A percentile compares a stretch with the other conserved stretches of the same genome.
These are phyloP conservation scores for Penicillium olsonii DNA, from an alignment of 2,329 filamentous ascomycete genomes.

Conservation along the genomic window DNA sequence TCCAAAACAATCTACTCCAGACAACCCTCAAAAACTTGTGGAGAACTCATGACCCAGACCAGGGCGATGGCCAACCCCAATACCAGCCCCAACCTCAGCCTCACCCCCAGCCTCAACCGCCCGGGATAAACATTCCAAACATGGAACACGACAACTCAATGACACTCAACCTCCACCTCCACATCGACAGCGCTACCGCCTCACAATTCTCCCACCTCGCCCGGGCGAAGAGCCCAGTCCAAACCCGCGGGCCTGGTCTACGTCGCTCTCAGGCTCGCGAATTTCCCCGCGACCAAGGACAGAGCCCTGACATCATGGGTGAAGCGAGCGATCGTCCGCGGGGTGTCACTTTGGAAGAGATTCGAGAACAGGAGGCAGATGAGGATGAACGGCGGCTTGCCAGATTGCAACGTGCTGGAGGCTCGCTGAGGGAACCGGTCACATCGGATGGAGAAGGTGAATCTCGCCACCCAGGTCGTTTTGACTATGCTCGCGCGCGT, in stretches of 20 bases:
- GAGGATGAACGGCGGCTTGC: neutral
- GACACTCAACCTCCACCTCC: neutral
- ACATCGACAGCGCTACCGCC: neutral
- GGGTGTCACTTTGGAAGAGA: neutral
- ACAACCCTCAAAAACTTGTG: conserved; percentile 3
- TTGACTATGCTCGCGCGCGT: neutral
- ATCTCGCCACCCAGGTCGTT: neutral
- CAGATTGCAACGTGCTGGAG: neutral
- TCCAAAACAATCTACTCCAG: conserved; percentile 12
- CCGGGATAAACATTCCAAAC: neutral
- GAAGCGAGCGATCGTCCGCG: neutral
- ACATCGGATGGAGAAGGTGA: neutral
- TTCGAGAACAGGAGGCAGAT: neutral
- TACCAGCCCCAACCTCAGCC: neutral
- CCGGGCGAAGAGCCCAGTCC: neutral
- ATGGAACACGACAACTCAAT: neutral
- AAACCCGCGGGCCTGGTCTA: neutral
- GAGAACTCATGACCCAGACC: neutral
- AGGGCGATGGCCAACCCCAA: neutral
- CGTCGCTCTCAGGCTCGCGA: neutral
- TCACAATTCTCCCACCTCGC: neutral
- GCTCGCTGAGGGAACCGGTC: neutral
- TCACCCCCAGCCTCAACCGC: neutral
- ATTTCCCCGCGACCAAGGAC: neutral
- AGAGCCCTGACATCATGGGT: neutral